Percentiles rank a stretch among this genome's conserved stretches.
These are phyloP conservation scores for Melanomma pulvis-pyrius DNA, from an alignment of 495 filamentous ascomycete genomes.

Conservation along the genomic window DNA sequence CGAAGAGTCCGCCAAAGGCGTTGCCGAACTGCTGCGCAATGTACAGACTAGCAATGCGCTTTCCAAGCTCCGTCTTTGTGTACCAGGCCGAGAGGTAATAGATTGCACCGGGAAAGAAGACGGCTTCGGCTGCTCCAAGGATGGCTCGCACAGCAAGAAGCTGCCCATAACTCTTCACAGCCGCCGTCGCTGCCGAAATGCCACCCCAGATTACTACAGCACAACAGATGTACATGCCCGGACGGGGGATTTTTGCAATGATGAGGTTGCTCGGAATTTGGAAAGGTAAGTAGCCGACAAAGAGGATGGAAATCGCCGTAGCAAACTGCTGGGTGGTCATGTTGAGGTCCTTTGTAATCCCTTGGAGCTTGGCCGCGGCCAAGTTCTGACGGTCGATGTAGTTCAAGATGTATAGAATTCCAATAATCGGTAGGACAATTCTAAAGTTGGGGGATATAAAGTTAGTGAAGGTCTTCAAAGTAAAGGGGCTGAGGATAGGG, in stretches of 20 bases:
- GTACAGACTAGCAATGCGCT: constrained; percentile 11
- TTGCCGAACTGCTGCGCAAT: constrained; percentile 5
- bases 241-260: constrained; percentile 52
- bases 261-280: constrained; percentile 59
- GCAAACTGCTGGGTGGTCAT: constrained; percentile 2
- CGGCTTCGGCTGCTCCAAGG: constrained; percentile 38
- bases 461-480: too few species aligned
- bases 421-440: constrained; percentile 1
- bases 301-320: constrained; percentile 45
- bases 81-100: constrained; percentile 19
- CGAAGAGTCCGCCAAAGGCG: constrained; percentile 20
- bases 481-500: too few species aligned
- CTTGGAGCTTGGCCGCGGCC: constrained; percentile 4
- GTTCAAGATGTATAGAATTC: constrained; percentile 7
- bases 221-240: constrained; percentile 38
- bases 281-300: constrained; percentile 54
- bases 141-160: constrained; percentile 55
- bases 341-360: neutral
- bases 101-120: constrained; percentile 13
- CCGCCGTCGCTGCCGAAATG: constrained; percentile 53
- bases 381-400: constrained; percentile 13
- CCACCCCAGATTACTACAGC: constrained; percentile 54
- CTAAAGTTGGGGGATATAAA: too few species aligned
- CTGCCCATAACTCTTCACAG: constrained; percentile 51
- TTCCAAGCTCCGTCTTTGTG: constrained; percentile 6